Evolutionary conservation across 257 asterid genomes (phyloP).

Genomic region (Gentiana dahurica): DNA sequence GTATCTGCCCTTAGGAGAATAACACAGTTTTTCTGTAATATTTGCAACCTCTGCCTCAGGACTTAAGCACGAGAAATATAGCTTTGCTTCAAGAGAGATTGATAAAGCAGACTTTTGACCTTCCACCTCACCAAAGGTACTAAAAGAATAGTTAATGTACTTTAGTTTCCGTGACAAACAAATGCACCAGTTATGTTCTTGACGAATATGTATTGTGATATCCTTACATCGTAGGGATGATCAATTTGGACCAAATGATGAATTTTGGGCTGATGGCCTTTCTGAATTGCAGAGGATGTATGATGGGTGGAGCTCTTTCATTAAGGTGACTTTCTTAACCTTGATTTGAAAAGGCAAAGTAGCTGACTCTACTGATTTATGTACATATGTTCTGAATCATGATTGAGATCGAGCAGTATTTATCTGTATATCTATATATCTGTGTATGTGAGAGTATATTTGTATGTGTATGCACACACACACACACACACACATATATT

Average conservation of each 20-base stretch:
- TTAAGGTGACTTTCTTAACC: slow-evolving; percentile 40
- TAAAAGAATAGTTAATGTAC: slow-evolving; percentile 10
- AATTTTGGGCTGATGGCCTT: slow-evolving; percentile 30
- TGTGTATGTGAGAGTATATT: no score
- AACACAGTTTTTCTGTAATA: no score
- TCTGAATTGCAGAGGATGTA: slow-evolving; percentile 50
- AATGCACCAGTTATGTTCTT: neutral
- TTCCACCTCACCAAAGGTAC: slow-evolving; percentile 45
- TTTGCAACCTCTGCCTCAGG: slow-evolving; percentile 25
- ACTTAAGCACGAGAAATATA: slow-evolving; percentile 23
- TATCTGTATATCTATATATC: no score
- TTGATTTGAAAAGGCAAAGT: neutral
- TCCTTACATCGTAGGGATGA: slow-evolving; percentile 24
- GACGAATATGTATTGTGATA: slow-evolving; percentile 17
- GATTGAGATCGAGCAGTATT: no score
- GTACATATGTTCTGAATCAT: no score
- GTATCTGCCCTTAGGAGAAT: no score
- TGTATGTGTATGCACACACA: no score
- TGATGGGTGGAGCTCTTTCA: slow-evolving; percentile 52
- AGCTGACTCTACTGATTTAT: neutral
- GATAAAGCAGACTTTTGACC: slow-evolving; percentile 38
- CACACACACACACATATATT: no score
- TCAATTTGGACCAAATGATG: slow-evolving; percentile 21
- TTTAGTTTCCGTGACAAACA: slow-evolving; percentile 4
- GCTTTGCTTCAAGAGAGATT: slow-evolving; percentile 28